Base-by-base conservation (phyloP, 306 rosid genomes). In the Inga leiocalycina region DNA sequence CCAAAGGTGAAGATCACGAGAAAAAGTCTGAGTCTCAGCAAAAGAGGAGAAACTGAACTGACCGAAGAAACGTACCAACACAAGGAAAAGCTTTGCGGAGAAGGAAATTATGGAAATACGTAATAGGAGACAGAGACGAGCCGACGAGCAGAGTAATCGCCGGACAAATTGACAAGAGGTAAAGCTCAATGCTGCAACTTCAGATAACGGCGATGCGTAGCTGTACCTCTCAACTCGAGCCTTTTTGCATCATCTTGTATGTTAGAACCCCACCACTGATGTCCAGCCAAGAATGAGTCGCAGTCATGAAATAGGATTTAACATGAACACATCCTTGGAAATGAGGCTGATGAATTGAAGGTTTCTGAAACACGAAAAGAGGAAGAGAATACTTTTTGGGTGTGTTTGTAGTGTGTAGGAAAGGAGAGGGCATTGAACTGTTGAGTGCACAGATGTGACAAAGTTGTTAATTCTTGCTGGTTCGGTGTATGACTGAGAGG, bases 121-220 rank as follows among this genome's bases (percentile, higher is more conserved):
- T 10, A 10, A 10, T 10, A 45, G 14, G 48, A 10, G 13, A 11
- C 3, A 45, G 48, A 45, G 48, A 45, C 13, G 14, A 9, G 2
- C 11, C 3, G 48, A 45, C 3, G 14, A 45, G 48, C 14, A 45
- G 14, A 45, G 48, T 13, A 45, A 44, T 44, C 48, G 48, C 48
- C 12, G 48, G 11, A 9, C 48, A 96, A 96, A 78, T 83, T 94
- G 89, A 88, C 90, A 2, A 83, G 93, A 81, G 97, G 98, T 69
- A 88, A 66, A 59, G 98, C 95, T 75, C 88, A 89, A 32, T 97
- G 99, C 79, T 97, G 99, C 85, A 97, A 94, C 89, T 94, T 97
- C 83, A 89, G 97, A 88, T 92, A 86, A 94, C 82, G 71, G 22
- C 10, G 51, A 37, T 19, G 57, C 19, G 20, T 52, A 64, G 41